Conservation (phyloP, 345 rosid species). For the Hibiscus syriacus region DNA sequence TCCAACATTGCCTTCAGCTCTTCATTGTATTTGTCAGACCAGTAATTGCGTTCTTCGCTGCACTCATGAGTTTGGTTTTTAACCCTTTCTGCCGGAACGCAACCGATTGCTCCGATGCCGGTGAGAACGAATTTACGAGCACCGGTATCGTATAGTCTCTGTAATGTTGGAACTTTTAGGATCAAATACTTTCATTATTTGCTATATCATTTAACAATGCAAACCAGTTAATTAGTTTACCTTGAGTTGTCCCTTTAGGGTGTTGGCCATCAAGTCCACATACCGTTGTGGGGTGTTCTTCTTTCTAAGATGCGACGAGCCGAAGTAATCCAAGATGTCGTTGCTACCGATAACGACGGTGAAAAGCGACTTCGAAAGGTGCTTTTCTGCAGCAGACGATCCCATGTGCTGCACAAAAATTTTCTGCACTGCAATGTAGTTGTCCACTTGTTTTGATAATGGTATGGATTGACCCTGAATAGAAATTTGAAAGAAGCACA, state of each 20-base stretch:
- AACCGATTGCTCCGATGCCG: background rate
- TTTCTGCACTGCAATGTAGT: constrained; percentile 27
- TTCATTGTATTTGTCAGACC: background rate
- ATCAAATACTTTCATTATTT: no score
- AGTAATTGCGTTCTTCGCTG: background rate
- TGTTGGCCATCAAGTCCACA: constrained; percentile 31
- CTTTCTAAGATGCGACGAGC: constrained; percentile 24
- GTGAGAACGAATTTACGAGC: background rate
- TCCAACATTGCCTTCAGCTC: background rate
- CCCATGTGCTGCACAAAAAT: constrained; percentile 23
- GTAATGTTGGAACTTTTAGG: background rate
- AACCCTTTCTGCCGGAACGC: background rate
- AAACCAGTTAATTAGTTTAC: constrained; percentile 32
- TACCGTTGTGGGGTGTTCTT: constrained; percentile 31
- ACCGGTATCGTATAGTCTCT: background rate
- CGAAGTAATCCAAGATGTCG: constrained; percentile 45
- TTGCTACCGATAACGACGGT: constrained; percentile 50
- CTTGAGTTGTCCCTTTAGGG: constrained; percentile 48
- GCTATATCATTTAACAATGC: no score
- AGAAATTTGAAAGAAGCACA: no score
- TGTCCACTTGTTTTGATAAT: constrained; percentile 37
- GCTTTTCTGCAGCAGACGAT: constrained; percentile 25
- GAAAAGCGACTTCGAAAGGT: constrained; percentile 46
- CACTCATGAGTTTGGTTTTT: constrained; percentile 2
- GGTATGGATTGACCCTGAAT: constrained; percentile 43